Evolutionary conservation across 1,284 basidiomycete species (phyloP), one percentile per base, ranked within the genome.

Genomic region (Pseudozyma flocculosa): DNA sequence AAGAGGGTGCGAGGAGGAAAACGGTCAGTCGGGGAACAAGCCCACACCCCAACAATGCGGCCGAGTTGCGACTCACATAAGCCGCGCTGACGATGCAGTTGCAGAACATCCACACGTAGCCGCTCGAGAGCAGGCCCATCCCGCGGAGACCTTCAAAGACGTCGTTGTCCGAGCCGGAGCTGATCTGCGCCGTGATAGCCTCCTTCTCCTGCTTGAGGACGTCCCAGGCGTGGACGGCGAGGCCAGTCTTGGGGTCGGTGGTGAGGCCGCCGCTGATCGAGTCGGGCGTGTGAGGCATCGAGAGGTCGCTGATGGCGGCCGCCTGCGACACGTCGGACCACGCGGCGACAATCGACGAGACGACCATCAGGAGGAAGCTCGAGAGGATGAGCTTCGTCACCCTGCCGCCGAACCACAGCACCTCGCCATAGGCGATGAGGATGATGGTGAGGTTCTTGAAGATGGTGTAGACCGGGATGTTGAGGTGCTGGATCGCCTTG

Each of bases 371-470:
- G 21, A 88, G 80, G 78, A 99, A 98, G 0, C 93, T 88, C 34
- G 88, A 82, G 64, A 97, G 85, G 0, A 92, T 93, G 42, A 98
- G 83, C 7, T 85, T 84, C 0, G 92, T 94, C 37, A 98, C 87
- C 55, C 84, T 83, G 32, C 93, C 93, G 54, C 87, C 90, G 78
- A 98, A 98, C 93, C 93, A 97, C 58, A 97, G 80, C 9, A 95
- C 89, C 81, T 98, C 95, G 37, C 95, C 95, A 77, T 98, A 97
- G 4, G 95, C 92, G 74, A 98, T 98, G 34, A 99, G 84, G 68
- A 98, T 97, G 75, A 98, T 99, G 24, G 95, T 96, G 70, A 98
- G 79, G 79, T 99, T 99, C 81, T 99, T 99, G 86, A 98, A 98
- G 68, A 99, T 98, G 3, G 95, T 81, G 70, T 81, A 81, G 47